Conservation (phyloP, 306 rosid genomes). For the Sicyos edulis region DNA sequence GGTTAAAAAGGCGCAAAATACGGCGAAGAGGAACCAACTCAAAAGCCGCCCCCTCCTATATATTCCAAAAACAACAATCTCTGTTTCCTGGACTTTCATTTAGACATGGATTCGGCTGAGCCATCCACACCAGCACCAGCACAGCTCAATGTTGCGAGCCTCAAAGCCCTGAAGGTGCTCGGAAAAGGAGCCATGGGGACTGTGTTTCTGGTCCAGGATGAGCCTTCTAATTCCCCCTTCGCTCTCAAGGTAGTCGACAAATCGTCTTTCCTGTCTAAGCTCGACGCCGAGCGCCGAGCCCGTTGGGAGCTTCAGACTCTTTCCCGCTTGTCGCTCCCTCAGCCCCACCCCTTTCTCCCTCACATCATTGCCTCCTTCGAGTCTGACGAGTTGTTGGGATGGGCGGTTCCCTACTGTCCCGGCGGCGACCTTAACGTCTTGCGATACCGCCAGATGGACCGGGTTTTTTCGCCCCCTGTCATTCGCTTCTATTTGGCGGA, state of each 20-base stretch:
- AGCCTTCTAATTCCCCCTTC: constrained; percentile 29
- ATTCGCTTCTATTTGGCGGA: constrained; percentile 78
- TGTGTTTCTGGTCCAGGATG: constrained; percentile 63
- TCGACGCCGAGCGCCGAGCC: constrained; percentile 69
- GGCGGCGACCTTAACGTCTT: constrained; percentile 91
- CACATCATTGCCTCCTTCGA: constrained; percentile 51
- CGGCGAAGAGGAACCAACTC: not conserved
- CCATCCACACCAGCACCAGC: constrained; percentile 21
- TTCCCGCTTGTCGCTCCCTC: constrained; percentile 39
- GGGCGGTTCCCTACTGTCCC: constrained; percentile 86
- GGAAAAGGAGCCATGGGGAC: constrained; percentile 98
- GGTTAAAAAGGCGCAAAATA: constrained; percentile 18
- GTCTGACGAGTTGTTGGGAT: constrained; percentile 41
- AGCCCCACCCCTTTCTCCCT: constrained; percentile 59
- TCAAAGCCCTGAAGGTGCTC: constrained; percentile 53
- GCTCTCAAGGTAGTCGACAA: constrained; percentile 83
- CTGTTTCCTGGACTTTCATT: constrained; percentile 4
- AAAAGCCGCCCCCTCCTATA: constrained; percentile 25
- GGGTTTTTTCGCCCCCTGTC: constrained; percentile 64
- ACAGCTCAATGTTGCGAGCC: constrained; percentile 50
- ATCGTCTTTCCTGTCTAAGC: constrained; percentile 43
- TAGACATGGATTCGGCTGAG: constrained; percentile 36
- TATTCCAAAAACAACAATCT: constrained; percentile 22
- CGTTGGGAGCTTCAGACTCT: constrained; percentile 77
- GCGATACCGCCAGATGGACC: constrained; percentile 70